Conservation (phyloP, 2,329 filamentous ascomycete species). For the Aspergillus chevalieri region DNA sequence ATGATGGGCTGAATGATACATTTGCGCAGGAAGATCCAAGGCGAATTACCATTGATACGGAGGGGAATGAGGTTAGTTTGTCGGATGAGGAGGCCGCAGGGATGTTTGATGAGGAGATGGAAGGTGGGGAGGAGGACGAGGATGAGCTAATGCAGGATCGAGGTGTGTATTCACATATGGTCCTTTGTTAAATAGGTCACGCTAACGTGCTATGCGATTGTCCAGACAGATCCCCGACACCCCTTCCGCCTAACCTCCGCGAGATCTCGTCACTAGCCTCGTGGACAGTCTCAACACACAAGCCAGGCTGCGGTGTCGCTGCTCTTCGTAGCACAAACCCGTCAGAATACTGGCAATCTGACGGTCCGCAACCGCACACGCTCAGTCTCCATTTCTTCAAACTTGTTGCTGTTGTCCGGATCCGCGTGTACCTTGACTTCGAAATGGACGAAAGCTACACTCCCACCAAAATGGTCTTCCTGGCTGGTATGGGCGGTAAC, state of each 20-base stretch:
- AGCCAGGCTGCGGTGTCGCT: slow-evolving; percentile 56
- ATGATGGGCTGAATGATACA: slow-evolving; percentile 10
- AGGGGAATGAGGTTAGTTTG: slow-evolving; percentile 13
- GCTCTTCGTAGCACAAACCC: slow-evolving; percentile 55
- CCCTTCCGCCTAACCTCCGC: slow-evolving; percentile 44
- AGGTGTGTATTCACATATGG: slow-evolving; percentile 7
- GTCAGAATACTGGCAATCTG: slow-evolving; percentile 59
- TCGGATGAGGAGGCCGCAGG: slow-evolving; percentile 17
- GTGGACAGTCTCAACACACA: slow-evolving; percentile 58
- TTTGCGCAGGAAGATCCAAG: slow-evolving; percentile 8
- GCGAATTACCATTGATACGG: slow-evolving; percentile 7
- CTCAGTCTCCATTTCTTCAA: slow-evolving; percentile 59
- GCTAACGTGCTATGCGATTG: not conserved
- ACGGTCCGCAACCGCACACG: slow-evolving; percentile 59
- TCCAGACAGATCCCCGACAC: slow-evolving; percentile 30
- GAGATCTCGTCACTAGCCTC: slow-evolving; percentile 62
- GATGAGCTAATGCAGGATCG: slow-evolving; percentile 32
- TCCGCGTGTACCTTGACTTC: slow-evolving; percentile 69
- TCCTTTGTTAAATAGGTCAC: not conserved
- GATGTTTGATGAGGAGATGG: slow-evolving; percentile 12
- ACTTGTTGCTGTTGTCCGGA: slow-evolving; percentile 45
- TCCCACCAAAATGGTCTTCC: slow-evolving; percentile 83
- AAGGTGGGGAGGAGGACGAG: slow-evolving; percentile 20
- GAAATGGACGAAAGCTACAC: slow-evolving; percentile 93
- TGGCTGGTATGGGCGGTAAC: slow-evolving; percentile 84